Percentiles rank a stretch among this genome's conserved stretches.
These are phyloP conservation scores for Rhododendron ferrugineum DNA, from an alignment of 148 eudicot genomes.

Conservation along the genomic window DNA sequence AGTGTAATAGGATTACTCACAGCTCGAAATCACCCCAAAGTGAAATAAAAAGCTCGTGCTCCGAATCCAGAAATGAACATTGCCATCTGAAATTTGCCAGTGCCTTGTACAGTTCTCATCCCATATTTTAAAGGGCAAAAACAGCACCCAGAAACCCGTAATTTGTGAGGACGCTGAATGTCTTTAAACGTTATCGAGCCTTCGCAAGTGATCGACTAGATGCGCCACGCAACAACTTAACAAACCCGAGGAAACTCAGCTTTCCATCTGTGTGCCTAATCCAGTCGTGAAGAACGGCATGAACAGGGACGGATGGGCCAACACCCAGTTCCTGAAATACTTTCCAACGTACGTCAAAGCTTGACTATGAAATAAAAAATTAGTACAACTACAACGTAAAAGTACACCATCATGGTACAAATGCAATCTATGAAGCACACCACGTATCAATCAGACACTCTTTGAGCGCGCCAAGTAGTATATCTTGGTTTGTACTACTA, in stretches of 20 bases:
- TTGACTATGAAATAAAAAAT: neutral
- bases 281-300: slow-evolving; percentile 94
- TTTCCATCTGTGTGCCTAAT: slow-evolving; percentile 93
- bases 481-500: neutral
- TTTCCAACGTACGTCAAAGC: neutral
- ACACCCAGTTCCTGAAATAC: slow-evolving; percentile 85
- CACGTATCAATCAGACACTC: neutral
- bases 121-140: neutral
- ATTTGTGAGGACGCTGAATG: neutral
- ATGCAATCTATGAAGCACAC: neutral
- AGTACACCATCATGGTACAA: neutral
- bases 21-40: neutral
- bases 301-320: slow-evolving; percentile 88
- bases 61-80: neutral
- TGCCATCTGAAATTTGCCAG: neutral
- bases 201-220: slow-evolving; percentile 58
- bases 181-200: slow-evolving; percentile 35
- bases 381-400: neutral
- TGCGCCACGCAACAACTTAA: slow-evolving; percentile 76
- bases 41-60: neutral
- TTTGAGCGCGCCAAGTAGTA: neutral
- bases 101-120: neutral
- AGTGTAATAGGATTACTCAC: neutral
- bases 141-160: slow-evolving; percentile 15
- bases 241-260: slow-evolving; percentile 92